phyloP scores from a whole-genome alignment of 192 early-diverging fungal genomes.

The Backusella circina region DNA sequence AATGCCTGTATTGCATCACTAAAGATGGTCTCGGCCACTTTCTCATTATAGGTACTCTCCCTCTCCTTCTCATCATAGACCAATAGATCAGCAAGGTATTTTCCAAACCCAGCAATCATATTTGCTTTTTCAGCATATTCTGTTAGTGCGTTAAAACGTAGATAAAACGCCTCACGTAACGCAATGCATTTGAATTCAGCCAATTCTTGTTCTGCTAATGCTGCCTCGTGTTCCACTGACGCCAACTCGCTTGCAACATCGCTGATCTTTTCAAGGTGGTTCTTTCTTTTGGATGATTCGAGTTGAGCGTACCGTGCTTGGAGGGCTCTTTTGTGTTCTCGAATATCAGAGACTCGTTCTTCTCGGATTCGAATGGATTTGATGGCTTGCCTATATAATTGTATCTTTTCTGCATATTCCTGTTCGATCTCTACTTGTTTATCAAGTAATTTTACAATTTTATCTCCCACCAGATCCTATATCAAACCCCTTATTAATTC shows the following conservation, averaged over 20 bases:
- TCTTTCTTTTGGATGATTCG: slow-evolving; percentile 12
- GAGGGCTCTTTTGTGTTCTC: slow-evolving; percentile 27
- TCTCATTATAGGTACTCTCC: background rate
- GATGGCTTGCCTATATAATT: slow-evolving; percentile 31
- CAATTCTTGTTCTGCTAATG: slow-evolving; percentile 25
- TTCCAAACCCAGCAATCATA: slow-evolving; percentile 36
- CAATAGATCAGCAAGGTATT: slow-evolving; percentile 33
- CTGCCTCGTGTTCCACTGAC: slow-evolving; percentile 22
- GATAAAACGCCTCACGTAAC: slow-evolving; percentile 35
- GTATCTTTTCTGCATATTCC: slow-evolving; percentile 34
- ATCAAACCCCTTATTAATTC: background rate
- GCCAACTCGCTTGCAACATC: slow-evolving; percentile 25
- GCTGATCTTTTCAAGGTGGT: slow-evolving; percentile 23
- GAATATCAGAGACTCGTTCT: slow-evolving; percentile 17
- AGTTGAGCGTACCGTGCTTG: slow-evolving; percentile 19
- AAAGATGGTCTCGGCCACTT: slow-evolving; percentile 19
- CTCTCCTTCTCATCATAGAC: slow-evolving; percentile 3
- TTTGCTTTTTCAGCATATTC: slow-evolving; percentile 35
- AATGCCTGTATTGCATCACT: slow-evolving; percentile 28
- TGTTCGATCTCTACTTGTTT: slow-evolving; percentile 33
- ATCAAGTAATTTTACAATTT: slow-evolving; percentile 22
- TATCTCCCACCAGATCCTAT: slow-evolving; percentile 29
- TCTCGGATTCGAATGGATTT: slow-evolving; percentile 33
- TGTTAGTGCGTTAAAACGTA: slow-evolving; percentile 36
- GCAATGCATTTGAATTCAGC: slow-evolving; percentile 39